Percentiles rank a stretch among this genome's conserved stretches.
These are phyloP conservation scores for Arctium lappa DNA, from an alignment of 129 eudicot species.

Conservation along the genomic window DNA sequence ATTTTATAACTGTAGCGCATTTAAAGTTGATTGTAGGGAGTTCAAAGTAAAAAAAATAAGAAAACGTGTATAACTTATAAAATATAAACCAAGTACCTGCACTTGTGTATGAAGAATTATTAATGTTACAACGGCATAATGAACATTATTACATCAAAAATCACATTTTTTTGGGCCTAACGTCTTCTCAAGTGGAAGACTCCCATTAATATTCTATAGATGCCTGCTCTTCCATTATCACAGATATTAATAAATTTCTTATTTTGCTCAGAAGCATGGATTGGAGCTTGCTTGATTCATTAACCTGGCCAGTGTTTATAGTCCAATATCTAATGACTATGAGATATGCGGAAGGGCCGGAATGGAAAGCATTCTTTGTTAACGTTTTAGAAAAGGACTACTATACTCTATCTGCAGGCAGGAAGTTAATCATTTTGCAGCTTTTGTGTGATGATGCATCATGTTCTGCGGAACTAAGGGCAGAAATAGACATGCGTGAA, in stretches of 20 bases:
- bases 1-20: neutral
- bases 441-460: conserved; percentile 81
- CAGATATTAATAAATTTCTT: neutral
- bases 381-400: conserved; percentile 69
- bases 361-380: conserved; percentile 68
- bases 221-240: neutral
- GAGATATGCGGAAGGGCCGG: conserved; percentile 62
- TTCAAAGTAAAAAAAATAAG: neutral
- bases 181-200: neutral
- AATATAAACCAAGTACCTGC: neutral
- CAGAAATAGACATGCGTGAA: conserved; percentile 78
- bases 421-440: conserved; percentile 61
- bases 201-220: neutral
- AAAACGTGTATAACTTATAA: neutral
- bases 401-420: conserved; percentile 64
- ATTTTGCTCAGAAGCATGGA: conserved; percentile 63
- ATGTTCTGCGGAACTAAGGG: conserved; percentile 72
- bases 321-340: conserved; percentile 69
- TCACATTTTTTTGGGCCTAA: neutral
- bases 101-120: neutral
- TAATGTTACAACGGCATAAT: neutral
- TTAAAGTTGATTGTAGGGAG: neutral
- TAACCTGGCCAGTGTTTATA: conserved; percentile 87
- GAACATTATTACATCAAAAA: neutral
- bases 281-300: conserved; percentile 90